Percentiles rank a stretch among this genome's conserved stretches.
Conservation (phyloP, 176 grass and related monocot species). For the Bothriochloa decipiens region DNA sequence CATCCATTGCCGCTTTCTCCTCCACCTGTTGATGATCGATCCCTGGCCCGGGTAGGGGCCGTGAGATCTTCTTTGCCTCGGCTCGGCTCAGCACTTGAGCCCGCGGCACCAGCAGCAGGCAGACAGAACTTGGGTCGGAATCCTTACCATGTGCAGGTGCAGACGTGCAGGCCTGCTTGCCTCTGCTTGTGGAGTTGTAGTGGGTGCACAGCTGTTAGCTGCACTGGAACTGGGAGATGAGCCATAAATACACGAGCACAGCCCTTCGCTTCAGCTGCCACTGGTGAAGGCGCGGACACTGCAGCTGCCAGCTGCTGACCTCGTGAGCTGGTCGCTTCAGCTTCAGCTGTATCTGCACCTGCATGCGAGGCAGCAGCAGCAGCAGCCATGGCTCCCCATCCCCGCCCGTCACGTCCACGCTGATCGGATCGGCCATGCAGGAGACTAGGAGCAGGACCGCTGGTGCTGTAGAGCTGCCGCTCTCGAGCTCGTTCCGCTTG, state of each 20-base stretch:
- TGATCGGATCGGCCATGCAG: conserved; percentile 4
- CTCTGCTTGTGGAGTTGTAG: no score
- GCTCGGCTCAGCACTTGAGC: neutral
- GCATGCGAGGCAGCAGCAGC: neutral
- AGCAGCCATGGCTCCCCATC: conserved; percentile 27
- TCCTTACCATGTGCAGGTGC: neutral
- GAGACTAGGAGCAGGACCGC: neutral
- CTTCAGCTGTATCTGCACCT: no score
- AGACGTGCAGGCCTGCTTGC: no score
- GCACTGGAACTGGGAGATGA: conserved; percentile 1
- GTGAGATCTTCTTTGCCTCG: neutral
- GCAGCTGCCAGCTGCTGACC: no score
- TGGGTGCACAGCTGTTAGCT: neutral
- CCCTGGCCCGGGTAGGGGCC: neutral
- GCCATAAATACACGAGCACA: neutral
- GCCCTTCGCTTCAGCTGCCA: no score
- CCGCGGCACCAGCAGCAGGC: neutral
- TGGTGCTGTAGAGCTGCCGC: neutral
- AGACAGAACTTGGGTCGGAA: neutral
- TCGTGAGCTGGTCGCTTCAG: no score
- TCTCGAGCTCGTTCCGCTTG: neutral
- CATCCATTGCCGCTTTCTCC: conserved; percentile 30
- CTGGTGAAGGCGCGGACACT: no score
- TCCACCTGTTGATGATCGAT: conserved; percentile 9
- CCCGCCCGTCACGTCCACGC: neutral